phyloP scores from a whole-genome alignment of 768 basidiomycete genomes.

The Tephrocybe sp. region DNA sequence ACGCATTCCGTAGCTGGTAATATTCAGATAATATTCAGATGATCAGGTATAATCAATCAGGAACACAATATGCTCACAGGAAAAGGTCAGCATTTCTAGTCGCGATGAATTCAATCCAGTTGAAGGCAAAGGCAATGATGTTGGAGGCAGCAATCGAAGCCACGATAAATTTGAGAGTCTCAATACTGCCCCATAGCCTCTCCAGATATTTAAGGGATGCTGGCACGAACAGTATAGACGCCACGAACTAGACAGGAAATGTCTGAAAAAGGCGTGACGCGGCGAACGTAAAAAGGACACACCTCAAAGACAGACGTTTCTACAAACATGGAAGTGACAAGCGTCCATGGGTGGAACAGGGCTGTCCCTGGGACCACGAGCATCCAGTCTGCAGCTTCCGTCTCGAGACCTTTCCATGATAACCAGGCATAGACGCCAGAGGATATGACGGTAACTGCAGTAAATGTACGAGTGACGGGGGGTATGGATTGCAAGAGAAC shows the following conservation, averaged over 20 bases:
- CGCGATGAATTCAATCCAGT: slow-evolving; percentile 81
- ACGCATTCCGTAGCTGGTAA: slow-evolving; percentile 74
- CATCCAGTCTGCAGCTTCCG: slow-evolving; percentile 59
- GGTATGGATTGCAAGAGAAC: slow-evolving; percentile 72
- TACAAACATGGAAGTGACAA: slow-evolving; percentile 85
- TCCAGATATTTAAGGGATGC: slow-evolving; percentile 89
- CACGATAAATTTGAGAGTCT: slow-evolving; percentile 83
- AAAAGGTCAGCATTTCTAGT: slow-evolving; percentile 73
- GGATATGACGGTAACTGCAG: slow-evolving; percentile 55
- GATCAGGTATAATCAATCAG: too few relatives aligned
- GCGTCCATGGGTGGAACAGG: slow-evolving; percentile 89
- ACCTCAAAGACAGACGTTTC: slow-evolving; percentile 87
- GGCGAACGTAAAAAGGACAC: slow-evolving; percentile 27
- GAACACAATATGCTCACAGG: slow-evolving; percentile 76
- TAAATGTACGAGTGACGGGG: slow-evolving; percentile 75
- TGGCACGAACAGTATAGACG: slow-evolving; percentile 76
- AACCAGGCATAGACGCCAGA: slow-evolving; percentile 68
- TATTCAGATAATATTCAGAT: slow-evolving; percentile 10
- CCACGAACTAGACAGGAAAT: slow-evolving; percentile 56
- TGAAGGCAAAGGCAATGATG: slow-evolving; percentile 83
- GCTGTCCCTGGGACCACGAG: slow-evolving; percentile 80
- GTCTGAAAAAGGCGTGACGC: slow-evolving; percentile 6
- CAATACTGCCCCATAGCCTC: slow-evolving; percentile 88
- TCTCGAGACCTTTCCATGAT: slow-evolving; percentile 47
- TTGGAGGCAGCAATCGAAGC: slow-evolving; percentile 82